Evolutionary conservation across 495 filamentous ascomycete species (phyloP).

Genomic region (Penicillium paxilli): DNA sequence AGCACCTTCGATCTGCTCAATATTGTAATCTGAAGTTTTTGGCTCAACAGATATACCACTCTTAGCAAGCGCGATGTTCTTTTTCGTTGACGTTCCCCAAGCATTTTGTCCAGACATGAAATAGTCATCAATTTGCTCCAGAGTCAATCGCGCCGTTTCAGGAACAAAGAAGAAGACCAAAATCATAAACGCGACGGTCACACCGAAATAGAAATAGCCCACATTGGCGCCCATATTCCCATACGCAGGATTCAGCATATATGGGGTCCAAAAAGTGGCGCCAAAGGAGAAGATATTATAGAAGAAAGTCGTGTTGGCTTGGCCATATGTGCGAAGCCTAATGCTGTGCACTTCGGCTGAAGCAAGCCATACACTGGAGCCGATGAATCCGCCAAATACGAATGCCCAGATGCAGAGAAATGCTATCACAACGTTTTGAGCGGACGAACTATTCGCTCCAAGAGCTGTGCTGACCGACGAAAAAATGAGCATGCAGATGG

Average conservation of each 20-base stretch:
- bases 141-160: slow-evolving; percentile 25
- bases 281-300: slow-evolving; percentile 28
- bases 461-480: slow-evolving; percentile 25
- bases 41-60: background rate
- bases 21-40: background rate
- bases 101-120: slow-evolving; percentile 20
- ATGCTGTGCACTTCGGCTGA: slow-evolving; percentile 33
- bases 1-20: background rate
- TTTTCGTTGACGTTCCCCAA: slow-evolving; percentile 24
- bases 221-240: slow-evolving; percentile 32
- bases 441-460: background rate
- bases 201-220: slow-evolving; percentile 30
- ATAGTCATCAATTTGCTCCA: slow-evolving; percentile 33
- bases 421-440: slow-evolving; percentile 22
- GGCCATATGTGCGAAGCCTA: slow-evolving; percentile 30
- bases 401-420: slow-evolving; percentile 32
- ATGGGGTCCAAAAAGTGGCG: slow-evolving; percentile 33
- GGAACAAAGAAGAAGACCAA: slow-evolving; percentile 27
- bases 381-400: slow-evolving; percentile 28
- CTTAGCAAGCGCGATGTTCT: slow-evolving; percentile 12
- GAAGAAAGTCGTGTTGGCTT: slow-evolving; percentile 25
- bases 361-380: slow-evolving; percentile 15
- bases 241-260: slow-evolving; percentile 26
- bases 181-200: slow-evolving; percentile 17
- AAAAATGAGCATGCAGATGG: slow-evolving; percentile 28